Evolutionary conservation across 2,329 filamentous ascomycete species (phyloP).

Genomic region (Epichloe festucae): DNA sequence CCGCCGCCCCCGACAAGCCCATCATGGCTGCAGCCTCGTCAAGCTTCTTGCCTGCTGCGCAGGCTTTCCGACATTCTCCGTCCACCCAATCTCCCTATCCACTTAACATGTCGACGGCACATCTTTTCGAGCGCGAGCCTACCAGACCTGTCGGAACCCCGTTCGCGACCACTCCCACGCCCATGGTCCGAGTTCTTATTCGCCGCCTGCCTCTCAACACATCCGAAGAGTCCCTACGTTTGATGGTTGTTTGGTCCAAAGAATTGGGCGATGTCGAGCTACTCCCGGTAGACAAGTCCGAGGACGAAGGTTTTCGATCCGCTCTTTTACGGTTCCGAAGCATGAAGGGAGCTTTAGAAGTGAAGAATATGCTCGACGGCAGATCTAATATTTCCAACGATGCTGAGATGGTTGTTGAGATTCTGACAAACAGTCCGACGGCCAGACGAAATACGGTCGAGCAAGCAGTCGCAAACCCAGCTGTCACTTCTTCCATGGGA

Average conservation of each 20-base stretch:
- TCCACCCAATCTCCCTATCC: conserved; percentile 21
- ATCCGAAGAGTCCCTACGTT: conserved; percentile 37
- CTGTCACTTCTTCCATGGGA: conserved; percentile 26
- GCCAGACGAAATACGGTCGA: conserved; percentile 16
- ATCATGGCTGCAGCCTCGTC: conserved; percentile 29
- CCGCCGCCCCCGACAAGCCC: conserved; percentile 14
- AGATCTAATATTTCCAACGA: conserved; percentile 38
- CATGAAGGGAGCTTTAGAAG: conserved; percentile 39
- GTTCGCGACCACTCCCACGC: conserved; percentile 22
- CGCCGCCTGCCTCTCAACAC: conserved; percentile 41
- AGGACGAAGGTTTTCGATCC: conserved; percentile 36
- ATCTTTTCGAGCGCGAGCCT: conserved; percentile 27
- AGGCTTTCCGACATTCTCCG: conserved; percentile 23
- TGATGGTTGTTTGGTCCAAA: conserved; percentile 47
- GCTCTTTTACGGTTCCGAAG: conserved; percentile 42
- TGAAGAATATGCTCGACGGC: conserved; percentile 44
- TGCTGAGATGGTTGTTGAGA: conserved; percentile 43
- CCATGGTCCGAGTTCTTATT: conserved; percentile 33
- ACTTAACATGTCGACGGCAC: conserved; percentile 18
- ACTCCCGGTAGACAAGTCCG: conserved; percentile 33
- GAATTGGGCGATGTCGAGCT: conserved; percentile 40
- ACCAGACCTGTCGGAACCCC: conserved; percentile 27
- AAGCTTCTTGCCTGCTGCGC: conserved; percentile 27
- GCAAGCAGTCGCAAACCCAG: conserved; percentile 9
- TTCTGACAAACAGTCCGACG: conserved; percentile 32